Evolutionary conservation across 805 yeast species (phyloP), one percentile per base, ranked within the genome.

Genomic region (Wickerhamiella domercqiae): DNA sequence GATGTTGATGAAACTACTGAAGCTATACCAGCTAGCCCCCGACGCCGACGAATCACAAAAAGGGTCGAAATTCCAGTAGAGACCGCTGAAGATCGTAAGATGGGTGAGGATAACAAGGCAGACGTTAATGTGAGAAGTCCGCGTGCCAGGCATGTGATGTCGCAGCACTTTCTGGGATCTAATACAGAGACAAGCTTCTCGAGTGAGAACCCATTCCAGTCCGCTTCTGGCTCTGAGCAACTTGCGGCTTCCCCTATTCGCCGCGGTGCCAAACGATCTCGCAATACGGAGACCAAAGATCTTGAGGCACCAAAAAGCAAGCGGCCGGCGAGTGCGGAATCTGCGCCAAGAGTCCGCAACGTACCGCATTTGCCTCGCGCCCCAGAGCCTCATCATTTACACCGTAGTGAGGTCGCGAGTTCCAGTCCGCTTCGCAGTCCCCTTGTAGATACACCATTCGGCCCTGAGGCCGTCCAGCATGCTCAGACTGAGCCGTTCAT

Each of bases 141-240:
- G 7, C 32, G 46, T 21, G 29, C 39, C 22, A 19, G 41, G 28
- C 20, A 16, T 22, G 36, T 32, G 20, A 41, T 41, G 4, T 20
- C 40, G 16, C 32, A 16, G 11, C 22, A 17, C 3, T 21, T 13
- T 21, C 37, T 18, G 18, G 42, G 30, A 11, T 35, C 25, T 7
- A 36, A 33, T 3, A 31, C 16, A 11, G 37, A 15, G 22, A 29
- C 37, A 25, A 44, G 48, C 15, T 48, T 48, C 46, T 25, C 41
- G 7, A 15, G 19, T 13, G 39, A 42, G 19, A 49, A 49, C 37
- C 46, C 47, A 28, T 49, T 49, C 38, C 52, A 49, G 39, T n/a
- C n/a, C n/a, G n/a, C n/a, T n/a, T n/a, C n/a, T n/a, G n/a, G n/a
- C n/a, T n/a, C n/a, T n/a, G n/a, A n/a, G n/a, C n/a, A n/a, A n/a